Percentiles rank a stretch among this genome's conserved stretches.
Evolutionary conservation across 768 basidiomycete genomes (phyloP).

Genomic region (Suillus hirtellus): DNA sequence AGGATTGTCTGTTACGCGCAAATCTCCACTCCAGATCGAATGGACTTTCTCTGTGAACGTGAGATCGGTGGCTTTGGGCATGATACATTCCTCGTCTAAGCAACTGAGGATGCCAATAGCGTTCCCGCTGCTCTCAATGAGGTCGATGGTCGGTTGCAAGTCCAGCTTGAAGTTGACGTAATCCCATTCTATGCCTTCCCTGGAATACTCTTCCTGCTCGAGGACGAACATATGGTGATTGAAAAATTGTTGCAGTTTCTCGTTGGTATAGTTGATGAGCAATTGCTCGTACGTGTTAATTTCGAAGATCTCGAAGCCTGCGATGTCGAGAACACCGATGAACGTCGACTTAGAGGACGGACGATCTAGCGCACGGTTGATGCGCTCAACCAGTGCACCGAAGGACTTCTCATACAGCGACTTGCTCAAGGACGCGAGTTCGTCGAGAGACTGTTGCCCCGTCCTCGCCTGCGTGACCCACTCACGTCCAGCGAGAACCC

Average conservation of each 20-base stretch:
- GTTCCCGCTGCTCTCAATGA: constrained; percentile 80
- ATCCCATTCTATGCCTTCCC: constrained; percentile 97
- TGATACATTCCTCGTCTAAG: constrained; percentile 98
- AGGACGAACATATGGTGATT: constrained; percentile 99
- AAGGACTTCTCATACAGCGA: constrained; percentile 98
- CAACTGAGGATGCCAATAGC: constrained; percentile 89
- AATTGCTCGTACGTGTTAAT: constrained; percentile 96
- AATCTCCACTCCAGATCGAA: constrained; percentile 61
- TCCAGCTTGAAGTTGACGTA: constrained; percentile 98
- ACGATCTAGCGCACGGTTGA: constrained; percentile 92
- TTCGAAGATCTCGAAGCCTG: constrained; percentile 97
- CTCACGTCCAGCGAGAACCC: constrained; percentile 91
- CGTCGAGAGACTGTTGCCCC: constrained; percentile 88
- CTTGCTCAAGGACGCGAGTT: constrained; percentile 89
- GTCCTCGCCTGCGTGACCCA: constrained; percentile 96
- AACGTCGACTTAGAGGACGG: constrained; percentile 91
- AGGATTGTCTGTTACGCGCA: constrained; percentile 42
- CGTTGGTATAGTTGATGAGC: constrained; percentile 98
- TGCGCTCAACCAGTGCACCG: constrained; percentile 88
- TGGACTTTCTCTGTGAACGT: constrained; percentile 95
- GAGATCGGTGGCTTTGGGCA: constrained; percentile 96
- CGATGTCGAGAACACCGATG: constrained; percentile 98
- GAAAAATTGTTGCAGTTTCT: constrained; percentile 97
- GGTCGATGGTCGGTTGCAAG: constrained; percentile 96
- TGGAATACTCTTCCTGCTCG: constrained; percentile 97